Base-by-base conservation (phyloP, 305 asterid species). In the Solanum hybrid region DNA sequence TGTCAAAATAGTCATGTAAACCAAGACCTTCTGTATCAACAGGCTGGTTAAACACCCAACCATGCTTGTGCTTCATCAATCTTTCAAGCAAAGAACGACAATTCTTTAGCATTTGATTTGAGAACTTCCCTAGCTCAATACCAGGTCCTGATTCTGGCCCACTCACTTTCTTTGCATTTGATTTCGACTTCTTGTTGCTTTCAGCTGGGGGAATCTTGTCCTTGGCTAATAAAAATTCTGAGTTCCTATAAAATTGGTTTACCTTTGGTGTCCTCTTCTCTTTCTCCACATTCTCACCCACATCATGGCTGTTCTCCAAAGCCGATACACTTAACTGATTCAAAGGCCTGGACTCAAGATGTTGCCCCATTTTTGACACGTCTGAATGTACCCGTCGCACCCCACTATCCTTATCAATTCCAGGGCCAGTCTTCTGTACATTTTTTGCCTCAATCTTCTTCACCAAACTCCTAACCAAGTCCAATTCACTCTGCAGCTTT, bases 251-350 rank as follows among this genome's bases (percentile, higher is more conserved):
- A 45, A 95, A 88, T 87, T 94, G 92, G 90, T 95, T 95, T 34
- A 93, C 98, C 93, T 95, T 95, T 2, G 96, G 97, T 0, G 96
- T 94, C 91, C 97, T 93, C 91, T 94, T 95, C 93, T 95, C 97
- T 77, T 95, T 95, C 93, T 93, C 97, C 86, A 38, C 19, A 60
- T 79, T 88, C 56, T 94, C 95, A 89, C 69, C 80, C 66, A 93
- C 94, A 15, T 77, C 91, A 86, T 92, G 87, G 92, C 90, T 93
- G 88, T 91, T 91, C 92, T 94, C 98, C 72, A 89, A 34, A 31
- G 94, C 95, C 19, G 93, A 93, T 84, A 93, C 93, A 34, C 92
- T 94, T 91, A 95, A 92, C 80, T 92, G 96, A 90, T 94, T 93
- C 89, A 91, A 89, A 14, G 96, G 96, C 90, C 93, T 93, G 37